Percentiles rank a stretch among this genome's conserved stretches.
phyloP scores from a whole-genome alignment of 1,139 yeast species.

The Debaryomyces nepalensis region DNA sequence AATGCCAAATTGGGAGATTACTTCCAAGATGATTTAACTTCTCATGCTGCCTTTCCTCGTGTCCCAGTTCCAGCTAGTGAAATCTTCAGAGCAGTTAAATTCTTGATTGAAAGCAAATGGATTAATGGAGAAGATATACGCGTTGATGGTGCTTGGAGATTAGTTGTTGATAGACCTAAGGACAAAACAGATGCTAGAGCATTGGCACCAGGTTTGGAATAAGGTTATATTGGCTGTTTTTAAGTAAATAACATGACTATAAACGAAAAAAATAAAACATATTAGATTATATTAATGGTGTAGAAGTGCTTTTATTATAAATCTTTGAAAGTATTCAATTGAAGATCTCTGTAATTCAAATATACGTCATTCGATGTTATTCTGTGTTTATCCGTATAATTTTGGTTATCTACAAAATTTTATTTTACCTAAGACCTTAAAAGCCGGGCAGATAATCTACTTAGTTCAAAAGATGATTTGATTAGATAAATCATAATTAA shows the following conservation, averaged over 20 bases:
- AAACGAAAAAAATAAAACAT: conserved; percentile 1
- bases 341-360: conserved; percentile 2
- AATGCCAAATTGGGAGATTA: conserved; percentile 15
- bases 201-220: conserved; percentile 10
- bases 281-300: neutral
- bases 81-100: conserved; percentile 17
- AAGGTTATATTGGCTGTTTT: neutral
- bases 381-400: neutral
- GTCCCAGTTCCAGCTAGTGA: conserved; percentile 18
- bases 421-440: neutral
- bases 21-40: conserved; percentile 13
- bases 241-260: conserved; percentile 1
- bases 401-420: neutral
- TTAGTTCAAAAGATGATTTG: neutral
- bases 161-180: conserved; percentile 8
- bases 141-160: conserved; percentile 20
- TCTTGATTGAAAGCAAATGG: conserved; percentile 17
- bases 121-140: conserved; percentile 19
- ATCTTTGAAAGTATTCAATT: conserved; percentile 3
- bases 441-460: conserved; percentile 3
- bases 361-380: neutral
- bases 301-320: conserved; percentile 1
- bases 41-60: conserved; percentile 19
- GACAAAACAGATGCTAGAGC: conserved; percentile 6
- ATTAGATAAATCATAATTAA: neutral